Base-by-base conservation (phyloP, 1,284 basidiomycete species). In the Boletellus dicymbophilus region DNA sequence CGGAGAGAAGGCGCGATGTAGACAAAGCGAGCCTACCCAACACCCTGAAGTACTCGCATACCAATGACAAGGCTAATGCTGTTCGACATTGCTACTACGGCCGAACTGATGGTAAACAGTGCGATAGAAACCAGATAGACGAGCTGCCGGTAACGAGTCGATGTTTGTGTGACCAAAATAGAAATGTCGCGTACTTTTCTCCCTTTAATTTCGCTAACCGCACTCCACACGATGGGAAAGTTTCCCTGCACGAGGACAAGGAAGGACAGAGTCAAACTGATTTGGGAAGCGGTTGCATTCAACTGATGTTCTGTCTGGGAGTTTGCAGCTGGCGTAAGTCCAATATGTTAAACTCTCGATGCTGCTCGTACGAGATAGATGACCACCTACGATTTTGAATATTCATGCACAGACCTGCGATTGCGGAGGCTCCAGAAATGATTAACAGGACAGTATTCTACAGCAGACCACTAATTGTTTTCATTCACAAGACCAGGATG, bases 181-280 rank as follows among this genome's bases (percentile, higher is more conserved):
- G 48, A 34, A 52, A 42, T 6, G 6, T 33, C 18, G 52, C 47
- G 40, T 15, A 85, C 86, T 72, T 90, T 93, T 33, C 92, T 75
- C 4, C 92, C 92, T 54, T 84, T 85, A 38, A 95, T 80, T 66
- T 95, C 91, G 49, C 85, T 88, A 21, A 92, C 67, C 0, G 83
- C 77, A 49, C 77, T 81, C 90, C 91, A 93, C 4, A 88, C 41
- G 16, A 88, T 55, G 0, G 89, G 89, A 43, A 82, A 70, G 13
- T 72, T 64, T 1, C 90, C 90, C 66, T 92, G 90, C 8, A 87
- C 62, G 18, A 92, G 72, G 54, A 95, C 90, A 69, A 90, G 95
- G 10, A 93, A 57, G 2, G 88, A 86, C 15, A 95, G 65, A 58
- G 81, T 88, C 58, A 88, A 72, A 38, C 90, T 88, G 48, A 95